A percentile compares a stretch with the other conserved stretches of the same genome.
phyloP scores from a whole-genome alignment of 805 yeast genomes.

The Lachancea sp. region DNA sequence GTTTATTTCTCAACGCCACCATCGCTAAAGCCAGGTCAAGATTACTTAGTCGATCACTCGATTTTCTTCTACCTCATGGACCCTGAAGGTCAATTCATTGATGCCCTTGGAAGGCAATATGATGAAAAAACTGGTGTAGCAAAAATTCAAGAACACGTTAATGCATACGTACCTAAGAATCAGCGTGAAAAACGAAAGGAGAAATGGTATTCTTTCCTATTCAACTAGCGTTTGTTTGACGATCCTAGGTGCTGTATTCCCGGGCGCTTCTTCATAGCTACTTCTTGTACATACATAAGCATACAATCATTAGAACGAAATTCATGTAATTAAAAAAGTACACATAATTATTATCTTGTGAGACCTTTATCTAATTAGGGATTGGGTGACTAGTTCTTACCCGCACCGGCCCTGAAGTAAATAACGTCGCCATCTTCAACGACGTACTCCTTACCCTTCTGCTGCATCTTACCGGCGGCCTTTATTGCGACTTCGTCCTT shows the following conservation, averaged over 20 bases:
- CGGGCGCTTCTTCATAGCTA: too few relatives aligned
- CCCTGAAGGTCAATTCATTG: conserved; percentile 94
- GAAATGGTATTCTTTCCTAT: conserved; percentile 45
- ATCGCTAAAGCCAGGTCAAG: conserved; percentile 90
- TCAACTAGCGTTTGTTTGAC: conserved; percentile 11
- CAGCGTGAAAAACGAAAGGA: conserved; percentile 61
- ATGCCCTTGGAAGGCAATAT: conserved; percentile 88
- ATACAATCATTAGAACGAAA: conserved; percentile 1
- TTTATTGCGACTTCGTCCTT: conserved; percentile 79
- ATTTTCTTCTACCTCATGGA: conserved; percentile 97
- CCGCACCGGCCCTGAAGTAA: conserved; percentile 91
- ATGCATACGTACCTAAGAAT: conserved; percentile 65
- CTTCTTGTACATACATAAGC: background rate
- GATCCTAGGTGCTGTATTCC: too few relatives aligned
- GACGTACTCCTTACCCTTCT: conserved; percentile 90
- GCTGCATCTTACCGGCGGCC: conserved; percentile 81
- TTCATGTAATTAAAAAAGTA: background rate
- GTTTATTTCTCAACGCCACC: conserved; percentile 98
- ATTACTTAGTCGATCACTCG: conserved; percentile 94
- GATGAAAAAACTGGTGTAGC: conserved; percentile 71
- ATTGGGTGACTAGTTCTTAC: conserved; percentile 49
- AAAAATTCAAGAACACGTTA: conserved; percentile 69
- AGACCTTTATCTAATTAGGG: background rate
- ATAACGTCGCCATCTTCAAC: conserved; percentile 94
- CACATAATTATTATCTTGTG: background rate